These are phyloP conservation scores for Sechiopsis laciniata DNA, from an alignment of 306 rosid genomes.

Conservation along the genomic window DNA sequence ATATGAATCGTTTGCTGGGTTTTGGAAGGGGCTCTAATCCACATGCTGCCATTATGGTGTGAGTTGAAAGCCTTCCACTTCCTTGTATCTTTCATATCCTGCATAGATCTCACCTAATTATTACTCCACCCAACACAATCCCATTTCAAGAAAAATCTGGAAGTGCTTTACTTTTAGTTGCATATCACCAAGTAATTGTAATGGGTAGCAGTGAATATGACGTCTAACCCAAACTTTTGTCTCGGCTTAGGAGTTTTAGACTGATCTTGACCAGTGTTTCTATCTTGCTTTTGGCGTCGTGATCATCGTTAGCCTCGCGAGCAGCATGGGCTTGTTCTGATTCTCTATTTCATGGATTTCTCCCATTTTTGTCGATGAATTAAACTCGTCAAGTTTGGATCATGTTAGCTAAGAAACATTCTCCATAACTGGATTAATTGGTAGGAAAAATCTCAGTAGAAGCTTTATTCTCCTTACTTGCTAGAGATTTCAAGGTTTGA, in stretches of 20 bases:
- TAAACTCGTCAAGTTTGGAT: slow-evolving; percentile 10
- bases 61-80: slow-evolving; percentile 62
- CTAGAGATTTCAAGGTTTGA: slow-evolving; percentile 31
- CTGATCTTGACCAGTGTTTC: slow-evolving; percentile 65
- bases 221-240: slow-evolving; percentile 45
- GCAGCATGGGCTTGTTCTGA: slow-evolving; percentile 12
- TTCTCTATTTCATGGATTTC: slow-evolving; percentile 14
- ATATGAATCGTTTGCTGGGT: slow-evolving; percentile 8
- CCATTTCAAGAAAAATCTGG: background rate
- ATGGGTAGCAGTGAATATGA: background rate
- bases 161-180: background rate
- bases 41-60: slow-evolving; percentile 60
- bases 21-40: slow-evolving; percentile 42
- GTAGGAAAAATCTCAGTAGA: slow-evolving; percentile 23
- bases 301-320: slow-evolving; percentile 18
- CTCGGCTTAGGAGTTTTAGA: slow-evolving; percentile 50
- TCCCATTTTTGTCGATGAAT: slow-evolving; percentile 25
- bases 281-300: slow-evolving; percentile 47
- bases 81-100: slow-evolving; percentile 49
- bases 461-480: slow-evolving; percentile 27
- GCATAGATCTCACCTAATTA: slow-evolving; percentile 21
- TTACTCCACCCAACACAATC: background rate
- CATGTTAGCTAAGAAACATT: slow-evolving; percentile 23
- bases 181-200: background rate
- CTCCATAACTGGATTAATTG: slow-evolving; percentile 26